phyloP scores from a whole-genome alignment of 371 early-diverging fungal species.

The Cokeromyces recurvatus region DNA sequence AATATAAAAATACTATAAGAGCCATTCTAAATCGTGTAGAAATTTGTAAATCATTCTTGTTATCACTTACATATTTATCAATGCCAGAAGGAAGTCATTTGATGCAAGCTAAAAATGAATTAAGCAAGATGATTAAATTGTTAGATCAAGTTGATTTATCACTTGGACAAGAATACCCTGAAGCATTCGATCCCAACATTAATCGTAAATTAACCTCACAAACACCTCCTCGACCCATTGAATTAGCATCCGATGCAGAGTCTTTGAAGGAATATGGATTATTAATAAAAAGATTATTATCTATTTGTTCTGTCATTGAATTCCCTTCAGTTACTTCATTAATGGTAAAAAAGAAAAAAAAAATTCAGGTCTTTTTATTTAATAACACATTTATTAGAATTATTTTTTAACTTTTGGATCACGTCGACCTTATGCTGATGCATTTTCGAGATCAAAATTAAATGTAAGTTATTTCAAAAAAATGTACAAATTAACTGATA shows the following conservation, averaged over 20 bases:
- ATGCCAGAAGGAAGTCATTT: conserved; percentile 27
- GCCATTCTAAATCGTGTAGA: conserved; percentile 26
- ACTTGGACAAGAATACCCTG: conserved; percentile 2
- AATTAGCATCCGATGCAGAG: conserved; percentile 39
- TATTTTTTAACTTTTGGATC: conserved; percentile 33
- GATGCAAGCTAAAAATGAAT: conserved; percentile 21
- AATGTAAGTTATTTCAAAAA: conserved; percentile 23
- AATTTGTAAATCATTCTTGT: conserved; percentile 25
- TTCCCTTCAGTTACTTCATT: conserved; percentile 35
- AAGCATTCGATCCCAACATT: conserved; percentile 64
- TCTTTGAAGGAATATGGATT: conserved; percentile 18
- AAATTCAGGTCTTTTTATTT: too few relatives aligned
- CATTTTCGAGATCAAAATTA: conserved; percentile 51
- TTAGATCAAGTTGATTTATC: conserved; percentile 3
- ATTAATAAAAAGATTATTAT: conserved; percentile 18
- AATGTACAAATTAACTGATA: too few relatives aligned
- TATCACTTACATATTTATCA: conserved; percentile 31
- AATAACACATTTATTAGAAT: conserved; percentile 3
- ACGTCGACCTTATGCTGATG: conserved; percentile 46
- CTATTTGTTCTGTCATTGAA: conserved; percentile 27
- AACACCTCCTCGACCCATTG: conserved; percentile 68
- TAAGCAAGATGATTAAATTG: conserved; percentile 3
- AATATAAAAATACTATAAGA: background rate
- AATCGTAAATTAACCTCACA: conserved; percentile 66
- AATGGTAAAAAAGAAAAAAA: conserved; percentile 19